Base-by-base conservation (phyloP, 2,329 filamentous ascomycete species). In the Teratosphaeria epicoccoides region DNA sequence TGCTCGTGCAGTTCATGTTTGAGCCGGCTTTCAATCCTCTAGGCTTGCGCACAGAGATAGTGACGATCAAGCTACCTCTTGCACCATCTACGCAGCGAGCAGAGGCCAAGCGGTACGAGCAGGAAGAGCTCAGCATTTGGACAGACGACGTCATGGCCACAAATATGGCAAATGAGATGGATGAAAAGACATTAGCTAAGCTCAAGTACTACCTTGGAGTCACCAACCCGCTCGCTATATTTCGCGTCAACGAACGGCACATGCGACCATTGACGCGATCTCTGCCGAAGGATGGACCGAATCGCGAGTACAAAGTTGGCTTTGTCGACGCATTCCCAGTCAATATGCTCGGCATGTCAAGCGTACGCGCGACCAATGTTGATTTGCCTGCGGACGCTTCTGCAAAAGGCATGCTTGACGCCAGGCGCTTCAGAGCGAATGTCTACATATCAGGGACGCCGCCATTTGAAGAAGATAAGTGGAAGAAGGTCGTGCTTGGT, bases 271-370 rank as follows among this genome's bases (percentile, higher is more conserved):
- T 88, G 2, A 75, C 76, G 53, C 73, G 78, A 51, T 79, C 76
- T 63, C 82, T 83, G 7, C 83, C 84, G 0, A 74, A 76, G 3
- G 72, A 81, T 0, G 82, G 82, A 0, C 84, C 83, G 58, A 80
- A 85, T 62, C 79, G 83, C 1, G 72, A 80, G 5, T 76, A 84
- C 11, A 72, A 80, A 5, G 76, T 84, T 11, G 81, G 81, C 47
- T 87, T 87, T 63, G 81, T 84, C 55, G 85, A 88, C 64, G 80
- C 80, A 44, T 88, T 85, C 63, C 84, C 85, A 1, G 70, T 89
- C 14, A 82, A 87, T 57, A 69, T 89, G 43, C 68, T 87, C 49
- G 87, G 80, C 58, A 66, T 88, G 17, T 75, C 76, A 45, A 85
- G 81, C 56, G 72, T 88, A 22, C 76, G 77, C 47, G 76, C 81